Conservation (phyloP, 495 filamentous ascomycete genomes). For the Aspergillus bridgeri region DNA sequence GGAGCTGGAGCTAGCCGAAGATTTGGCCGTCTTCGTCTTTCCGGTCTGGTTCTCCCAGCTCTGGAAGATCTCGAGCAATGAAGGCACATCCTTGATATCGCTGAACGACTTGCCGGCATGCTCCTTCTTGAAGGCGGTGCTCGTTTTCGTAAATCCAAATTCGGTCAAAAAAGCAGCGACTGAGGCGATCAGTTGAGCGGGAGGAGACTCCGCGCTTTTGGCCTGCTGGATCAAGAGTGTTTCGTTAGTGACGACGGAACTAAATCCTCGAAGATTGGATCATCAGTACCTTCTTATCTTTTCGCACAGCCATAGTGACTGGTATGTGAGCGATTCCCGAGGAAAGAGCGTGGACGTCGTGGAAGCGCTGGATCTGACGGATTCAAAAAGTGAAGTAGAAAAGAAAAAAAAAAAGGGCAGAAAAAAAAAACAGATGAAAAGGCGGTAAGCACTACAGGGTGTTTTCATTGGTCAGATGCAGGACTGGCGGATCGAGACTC, state of each 20-base stretch:
- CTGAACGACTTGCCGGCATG: conserved; percentile 26
- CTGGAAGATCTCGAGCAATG: conserved; percentile 49
- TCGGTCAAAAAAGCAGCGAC: conserved; percentile 64
- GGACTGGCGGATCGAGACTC: not conserved
- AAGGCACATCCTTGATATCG: conserved; percentile 39
- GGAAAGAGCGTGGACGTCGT: not conserved
- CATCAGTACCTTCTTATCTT: conserved; percentile 34
- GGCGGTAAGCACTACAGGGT: conserved; percentile 19
- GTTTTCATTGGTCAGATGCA: conserved; percentile 21
- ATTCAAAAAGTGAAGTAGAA: not conserved
- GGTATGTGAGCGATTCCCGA: not conserved
- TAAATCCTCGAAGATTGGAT: not conserved
- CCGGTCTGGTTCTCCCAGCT: conserved; percentile 35
- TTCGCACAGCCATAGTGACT: conserved; percentile 31
- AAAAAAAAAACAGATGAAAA: conserved; percentile 28
- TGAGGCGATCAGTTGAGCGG: conserved; percentile 59
- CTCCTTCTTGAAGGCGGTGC: conserved; percentile 58
- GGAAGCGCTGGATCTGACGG: not conserved
- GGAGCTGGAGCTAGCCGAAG: conserved; percentile 17
- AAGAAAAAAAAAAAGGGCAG: conserved; percentile 26
- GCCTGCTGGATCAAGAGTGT: not conserved
- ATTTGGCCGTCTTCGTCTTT: conserved; percentile 24
- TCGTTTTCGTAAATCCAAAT: conserved; percentile 58
- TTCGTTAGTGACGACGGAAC: not conserved
- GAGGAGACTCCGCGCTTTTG: conserved; percentile 32